Percentiles rank a stretch among this genome's conserved stretches.
Evolutionary conservation across 2,329 filamentous ascomycete species (phyloP).

Genomic region (Ophiostoma ips): DNA sequence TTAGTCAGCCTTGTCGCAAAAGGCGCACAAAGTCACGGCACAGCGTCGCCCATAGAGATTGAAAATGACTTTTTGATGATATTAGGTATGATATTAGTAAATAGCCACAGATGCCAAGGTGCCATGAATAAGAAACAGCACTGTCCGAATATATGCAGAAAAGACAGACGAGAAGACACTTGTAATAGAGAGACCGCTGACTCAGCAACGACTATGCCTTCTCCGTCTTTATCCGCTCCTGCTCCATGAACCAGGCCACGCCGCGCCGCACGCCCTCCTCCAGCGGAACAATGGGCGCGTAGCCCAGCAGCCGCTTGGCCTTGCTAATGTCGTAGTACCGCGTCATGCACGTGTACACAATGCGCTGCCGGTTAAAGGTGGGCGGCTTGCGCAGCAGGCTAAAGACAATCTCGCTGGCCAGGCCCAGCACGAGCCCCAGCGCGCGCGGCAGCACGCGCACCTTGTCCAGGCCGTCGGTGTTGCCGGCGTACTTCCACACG

Average conservation of each 20-base stretch:
- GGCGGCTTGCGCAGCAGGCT: constrained; percentile 36
- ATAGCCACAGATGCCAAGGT: not conserved
- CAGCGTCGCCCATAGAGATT: too few species aligned
- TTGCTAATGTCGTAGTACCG: constrained; percentile 67
- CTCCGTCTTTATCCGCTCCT: constrained; percentile 26
- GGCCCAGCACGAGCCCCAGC: constrained; percentile 37
- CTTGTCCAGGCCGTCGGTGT: constrained; percentile 34
- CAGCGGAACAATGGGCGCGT: constrained; percentile 51
- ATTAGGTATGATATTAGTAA: too few species aligned
- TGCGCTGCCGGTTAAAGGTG: constrained; percentile 44
- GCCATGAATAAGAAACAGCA: not conserved
- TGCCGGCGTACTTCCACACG: constrained; percentile 55
- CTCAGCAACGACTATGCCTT: constrained; percentile 4
- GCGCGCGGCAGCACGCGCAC: constrained; percentile 41
- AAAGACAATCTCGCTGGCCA: constrained; percentile 37
- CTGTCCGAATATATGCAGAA: too few species aligned
- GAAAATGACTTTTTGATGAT: too few species aligned
- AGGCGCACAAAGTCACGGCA: too few species aligned
- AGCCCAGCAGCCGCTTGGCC: constrained; percentile 56
- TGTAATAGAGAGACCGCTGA: not conserved
- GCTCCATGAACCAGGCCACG: constrained; percentile 40
- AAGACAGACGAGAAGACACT: not conserved
- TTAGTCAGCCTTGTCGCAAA: too few species aligned
- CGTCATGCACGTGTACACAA: constrained; percentile 58
- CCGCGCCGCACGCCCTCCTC: constrained; percentile 47